Base-by-base conservation (phyloP, 2,329 filamentous ascomycete genomes). In the Paecilomyces variotii region DNA sequence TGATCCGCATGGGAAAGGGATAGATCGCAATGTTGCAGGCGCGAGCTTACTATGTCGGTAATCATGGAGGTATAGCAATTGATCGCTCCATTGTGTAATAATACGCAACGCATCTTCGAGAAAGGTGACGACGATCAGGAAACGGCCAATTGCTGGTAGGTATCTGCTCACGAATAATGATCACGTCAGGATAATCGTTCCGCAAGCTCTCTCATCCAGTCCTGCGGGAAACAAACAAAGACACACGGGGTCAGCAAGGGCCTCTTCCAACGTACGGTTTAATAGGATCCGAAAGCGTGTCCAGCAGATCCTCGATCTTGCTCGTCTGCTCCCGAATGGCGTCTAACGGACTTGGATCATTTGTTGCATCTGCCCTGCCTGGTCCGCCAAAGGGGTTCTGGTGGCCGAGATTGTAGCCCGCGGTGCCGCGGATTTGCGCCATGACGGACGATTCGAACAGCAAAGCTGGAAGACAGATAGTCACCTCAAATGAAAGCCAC, bases 91-190 rank as follows among this genome's bases (percentile, higher is more conserved):
- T 86, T 99, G 94, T 66, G 94, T 99, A 68, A 97, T 81, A 77
- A 99, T 99, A 73, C 94, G 86, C 62, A 99, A 81, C 55, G 92
- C 91, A 80, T 99, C 94, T 78, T 99, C 94, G 67, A 99, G 82
- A 79, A 99, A 99, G 62, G 94, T 99, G 57, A 97, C 94, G 58
- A 99, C 94, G 68, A 99, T 99, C 66, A 99, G 79, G 77, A 97
- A 97, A 66, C 94, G 90, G 65, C 94, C 94, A 79, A 99, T 93
- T 64, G 90, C 91, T 60, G 94, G 94, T 52, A 99, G 84, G 74
- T 96, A 95, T 63, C 92, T 96, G 72, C 70, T 65, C 62, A 69
- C 65, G 62, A 59, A 67, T 61, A 63, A 64, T 65, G 65, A 64
- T 62, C 49, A 58, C 70, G 71, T 73, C 63, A 73, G 68, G 19